Evolutionary conservation across 2,329 filamentous ascomycete genomes (phyloP), one percentile per base, ranked within the genome.

Genomic region (Aplosporella prunicola): DNA sequence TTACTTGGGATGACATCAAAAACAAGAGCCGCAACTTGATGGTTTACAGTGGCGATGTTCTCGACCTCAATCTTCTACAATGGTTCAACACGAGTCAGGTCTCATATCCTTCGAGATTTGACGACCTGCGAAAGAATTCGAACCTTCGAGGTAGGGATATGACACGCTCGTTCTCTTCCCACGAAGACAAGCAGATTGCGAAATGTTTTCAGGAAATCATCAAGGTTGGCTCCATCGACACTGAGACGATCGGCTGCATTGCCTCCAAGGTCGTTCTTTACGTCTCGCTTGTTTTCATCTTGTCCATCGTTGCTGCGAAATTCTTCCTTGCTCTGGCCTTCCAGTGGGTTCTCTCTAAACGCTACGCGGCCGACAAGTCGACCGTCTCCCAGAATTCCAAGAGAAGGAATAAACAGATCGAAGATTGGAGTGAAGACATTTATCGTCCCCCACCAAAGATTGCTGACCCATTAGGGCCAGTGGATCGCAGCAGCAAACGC

Each of bases 351-450:
- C 70, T 96, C 47, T 82, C 83, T 57, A 80, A 81, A 48, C 80
- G 80, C 45, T 96, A 89, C 54, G 88, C 81, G 3, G 85, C 89
- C 1, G 66, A 73, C 32, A 94, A 85, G 62, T 93, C 89, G 1
- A 89, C 85, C 2, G 80, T 93, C 58, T 51, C 77, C 11, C 78
- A 80, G 5, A 77, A 91, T 57, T 76, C 80, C 47, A 87, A 89
- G 58, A 82, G 88, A 63, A 79, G 91, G 42, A 82, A 88, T 49
- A 78, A 82, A 49, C 87, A 96, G 63, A 98, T 98, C 47, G 91
- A 98, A 60, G 89, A 95, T 51, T 98, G 91, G 91, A 82, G 81
- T 10, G 85, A 96, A 47, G 91, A 98, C 54, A 98, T 98, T 51
- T 96, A 98, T 61, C 82, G 87, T 28, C 83, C 89, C 3, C 86